Base-by-base conservation (phyloP, 352 stramenopile genomes). In the Pilasporangium apinafurcum region DNA sequence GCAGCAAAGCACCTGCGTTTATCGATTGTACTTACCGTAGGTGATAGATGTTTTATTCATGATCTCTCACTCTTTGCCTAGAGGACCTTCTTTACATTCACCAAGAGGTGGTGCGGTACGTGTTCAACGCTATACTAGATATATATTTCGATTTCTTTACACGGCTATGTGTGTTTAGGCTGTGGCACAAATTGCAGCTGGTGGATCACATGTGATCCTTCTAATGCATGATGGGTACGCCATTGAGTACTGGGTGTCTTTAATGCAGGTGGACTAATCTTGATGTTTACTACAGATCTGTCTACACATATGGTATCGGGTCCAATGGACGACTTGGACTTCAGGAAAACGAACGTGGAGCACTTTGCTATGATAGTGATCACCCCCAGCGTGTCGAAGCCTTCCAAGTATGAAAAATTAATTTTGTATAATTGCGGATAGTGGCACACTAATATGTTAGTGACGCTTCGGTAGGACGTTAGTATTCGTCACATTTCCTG, bases 261-360 rank as follows among this genome's bases (percentile, higher is more conserved):
- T n/a, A n/a, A n/a, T n/a, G n/a, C n/a, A n/a, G n/a, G n/a, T n/a
- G n/a, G n/a, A n/a, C n/a, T n/a, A n/a, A n/a, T 9, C 24, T 21
- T 12, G n/a, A 4, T 27, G 8, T 5, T 39, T 32, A 46, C 44
- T 10, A 17, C 31, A 86, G 73, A 8, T 70, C 69, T 24, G 40
- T 98, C n/a, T 97, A 96, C 56, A 95, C 85, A 13, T 97, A 86
- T 75, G 91, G 90, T 13, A 68, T 92, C 16, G 84, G 87, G 17
- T 51, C 68, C 6, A 85, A 63, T 28, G 92, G 91, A 5, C 69
- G 90, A 16, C 65, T 98, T 0, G 92, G 88, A 4, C 69, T 86
- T 4, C 61, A 70, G 2, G 61, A 69, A 17, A 79, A 74, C 14
- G 46, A 85, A 7, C 38, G 48, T 33, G 65, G 67, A 21, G 60